Base-by-base conservation (phyloP, 1,284 basidiomycete species). In the Papiliotrema nemorosa region DNA sequence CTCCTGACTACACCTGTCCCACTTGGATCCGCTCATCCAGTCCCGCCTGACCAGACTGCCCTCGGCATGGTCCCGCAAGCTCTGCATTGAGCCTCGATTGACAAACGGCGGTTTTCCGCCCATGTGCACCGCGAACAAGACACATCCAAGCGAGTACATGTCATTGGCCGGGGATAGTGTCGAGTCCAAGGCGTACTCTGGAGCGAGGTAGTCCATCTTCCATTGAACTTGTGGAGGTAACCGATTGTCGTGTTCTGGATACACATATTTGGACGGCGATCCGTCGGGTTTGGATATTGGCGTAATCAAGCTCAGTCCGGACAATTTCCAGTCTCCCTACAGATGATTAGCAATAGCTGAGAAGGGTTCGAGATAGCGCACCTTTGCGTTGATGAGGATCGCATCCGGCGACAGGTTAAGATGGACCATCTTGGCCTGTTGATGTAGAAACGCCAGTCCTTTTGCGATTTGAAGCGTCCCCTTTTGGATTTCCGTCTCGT, bases 251-350 rank as follows among this genome's bases (percentile, higher is more conserved):
- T 86, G 87, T 26, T 89, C 86, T 0, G 92, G 92, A 64, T 89
- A 94, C 55, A 88, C 84, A 84, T 90, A 96, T 25, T 83, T 82
- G 1, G 89, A 84, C 0, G 85, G 78, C 4, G 81, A 78, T 1
- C 90, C 91, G 56, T 88, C 84, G 1, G 85, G 75, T 27, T 80
- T 78, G 31, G 82, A 76, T 2, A 97, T 77, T 2, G 88, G 81
- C 16, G 93, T 91, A 0, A 90, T 90, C 46, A 93, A 78, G 5
- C 88, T 89, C 38, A 97, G 81, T 0, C 92, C 93, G 14, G 87
- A 86, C 43, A 99, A 81, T 76, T 97, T 99, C 94, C 94, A 99
- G 73, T 99, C 94, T 33, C 96, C 94, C 88, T 46, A 53, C n/a
- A 43, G 35, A 22, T 35, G 16, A 42, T 16, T 2, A 6, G 16